Conservation (phyloP, 2,329 filamentous ascomycete genomes). For the Aspergillus spinulosporus region DNA sequence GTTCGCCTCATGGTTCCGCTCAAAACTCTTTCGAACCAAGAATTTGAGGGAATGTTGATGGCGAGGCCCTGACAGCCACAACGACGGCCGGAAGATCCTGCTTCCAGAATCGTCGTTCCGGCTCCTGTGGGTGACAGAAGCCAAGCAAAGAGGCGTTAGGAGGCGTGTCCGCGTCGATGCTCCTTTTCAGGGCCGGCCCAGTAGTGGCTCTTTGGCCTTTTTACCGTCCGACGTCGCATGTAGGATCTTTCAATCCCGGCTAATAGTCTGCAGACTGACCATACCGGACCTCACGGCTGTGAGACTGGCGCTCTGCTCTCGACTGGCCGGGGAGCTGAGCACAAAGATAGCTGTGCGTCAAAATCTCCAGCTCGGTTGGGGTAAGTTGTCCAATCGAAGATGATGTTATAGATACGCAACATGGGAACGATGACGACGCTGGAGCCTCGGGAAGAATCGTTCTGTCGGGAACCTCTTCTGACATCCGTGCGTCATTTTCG, state of each 20-base stretch:
- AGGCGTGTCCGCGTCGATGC: neutral
- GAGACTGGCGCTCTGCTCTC: slow-evolving; percentile 4
- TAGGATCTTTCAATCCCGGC: slow-evolving; percentile 7
- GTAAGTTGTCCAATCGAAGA: neutral
- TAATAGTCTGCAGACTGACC: slow-evolving; percentile 2
- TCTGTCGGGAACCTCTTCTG: neutral
- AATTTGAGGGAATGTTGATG: neutral
- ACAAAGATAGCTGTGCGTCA: slow-evolving; percentile 5
- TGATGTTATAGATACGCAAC: neutral
- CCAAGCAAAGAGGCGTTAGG: neutral
- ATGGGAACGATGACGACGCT: slow-evolving; percentile 3
- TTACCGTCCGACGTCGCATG: slow-evolving; percentile 20
- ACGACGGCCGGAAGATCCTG: neutral
- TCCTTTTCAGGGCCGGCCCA: neutral
- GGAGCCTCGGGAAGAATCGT: neutral
- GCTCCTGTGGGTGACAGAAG: slow-evolving; percentile 2
- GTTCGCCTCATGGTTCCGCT: slow-evolving; percentile 10
- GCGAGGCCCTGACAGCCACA: slow-evolving; percentile 9
- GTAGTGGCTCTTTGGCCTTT: neutral
- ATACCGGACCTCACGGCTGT: neutral
- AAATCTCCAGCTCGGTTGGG: slow-evolving; percentile 1
- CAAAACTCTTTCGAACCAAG: slow-evolving; percentile 1
- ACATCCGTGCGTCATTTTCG: slow-evolving; percentile 1
- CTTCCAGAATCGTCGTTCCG: slow-evolving; percentile 5
- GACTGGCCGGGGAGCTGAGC: slow-evolving; percentile 1